Percentiles rank a stretch among this genome's conserved stretches.
phyloP scores from a whole-genome alignment of 2,329 filamentous ascomycete genomes.

The Fusarium sp. region DNA sequence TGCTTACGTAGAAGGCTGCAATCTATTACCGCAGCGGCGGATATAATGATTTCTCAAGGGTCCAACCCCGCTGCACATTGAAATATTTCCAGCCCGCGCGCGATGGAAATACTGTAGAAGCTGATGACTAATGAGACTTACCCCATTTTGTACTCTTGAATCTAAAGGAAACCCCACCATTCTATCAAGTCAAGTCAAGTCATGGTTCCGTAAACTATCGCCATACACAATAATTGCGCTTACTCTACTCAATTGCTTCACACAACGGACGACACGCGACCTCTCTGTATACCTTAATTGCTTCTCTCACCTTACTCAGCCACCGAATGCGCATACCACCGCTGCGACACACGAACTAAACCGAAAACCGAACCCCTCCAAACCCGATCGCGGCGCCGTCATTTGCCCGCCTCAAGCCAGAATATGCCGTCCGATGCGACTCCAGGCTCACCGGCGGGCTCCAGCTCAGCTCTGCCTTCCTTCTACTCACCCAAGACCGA shows the following conservation, averaged over 20 bases:
- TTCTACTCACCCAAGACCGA: constrained; percentile 60
- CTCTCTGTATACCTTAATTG: constrained; percentile 3
- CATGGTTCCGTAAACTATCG: constrained; percentile 45
- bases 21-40: constrained; percentile 1
- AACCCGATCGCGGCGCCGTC: constrained; percentile 42
- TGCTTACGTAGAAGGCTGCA: constrained; percentile 13
- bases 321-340: constrained; percentile 30
- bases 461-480: constrained; percentile 56
- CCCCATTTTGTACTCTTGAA: constrained; percentile 32
- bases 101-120: constrained; percentile 20
- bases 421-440: constrained; percentile 49
- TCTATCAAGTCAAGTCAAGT: constrained; percentile 30
- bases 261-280: constrained; percentile 14
- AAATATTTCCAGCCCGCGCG: constrained; percentile 33
- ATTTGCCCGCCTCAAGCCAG: constrained; percentile 36
- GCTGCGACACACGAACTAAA: constrained; percentile 36
- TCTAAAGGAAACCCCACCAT: constrained; percentile 37
- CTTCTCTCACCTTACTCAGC: not conserved
- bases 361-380: constrained; percentile 27
- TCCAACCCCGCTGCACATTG: constrained; percentile 6
- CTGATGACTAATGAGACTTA: constrained; percentile 41
- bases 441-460: constrained; percentile 48
- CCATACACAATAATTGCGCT: constrained; percentile 36
- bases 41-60: constrained; percentile 18
- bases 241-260: constrained; percentile 28